Percentiles rank a stretch among this genome's conserved stretches.
These are phyloP conservation scores for Komagataella phaffii DNA, from an alignment of 805 yeast species.

Conservation along the genomic window DNA sequence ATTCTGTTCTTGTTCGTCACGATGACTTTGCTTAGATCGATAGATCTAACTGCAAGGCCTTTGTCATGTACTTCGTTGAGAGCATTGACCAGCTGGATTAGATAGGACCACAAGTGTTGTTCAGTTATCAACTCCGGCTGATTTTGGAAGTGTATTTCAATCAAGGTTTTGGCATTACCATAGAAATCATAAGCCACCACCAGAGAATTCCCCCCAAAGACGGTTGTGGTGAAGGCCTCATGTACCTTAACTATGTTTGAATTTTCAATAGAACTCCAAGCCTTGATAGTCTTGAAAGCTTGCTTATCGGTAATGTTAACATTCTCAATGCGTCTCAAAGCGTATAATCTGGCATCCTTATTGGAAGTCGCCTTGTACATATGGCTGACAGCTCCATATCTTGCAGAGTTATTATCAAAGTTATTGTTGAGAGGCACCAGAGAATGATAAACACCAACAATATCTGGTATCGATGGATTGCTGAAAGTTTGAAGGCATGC, in stretches of 20 bases:
- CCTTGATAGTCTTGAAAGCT: slow-evolving; percentile 45
- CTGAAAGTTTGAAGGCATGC: slow-evolving; percentile 60
- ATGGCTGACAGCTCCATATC: slow-evolving; percentile 43
- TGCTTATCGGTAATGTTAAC: slow-evolving; percentile 40
- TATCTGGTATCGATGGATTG: slow-evolving; percentile 51
- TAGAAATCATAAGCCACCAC: slow-evolving; percentile 74
- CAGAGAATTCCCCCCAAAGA: slow-evolving; percentile 71
- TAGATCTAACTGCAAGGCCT: slow-evolving; percentile 48
- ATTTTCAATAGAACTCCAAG: slow-evolving; percentile 46
- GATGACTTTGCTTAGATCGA: slow-evolving; percentile 58
- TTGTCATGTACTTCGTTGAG: slow-evolving; percentile 49
- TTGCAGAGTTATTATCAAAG: slow-evolving; percentile 20
- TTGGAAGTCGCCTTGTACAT: slow-evolving; percentile 74
- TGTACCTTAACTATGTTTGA: slow-evolving; percentile 53
- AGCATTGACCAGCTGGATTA: slow-evolving; percentile 65
- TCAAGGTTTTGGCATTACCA: slow-evolving; percentile 62
- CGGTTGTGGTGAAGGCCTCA: slow-evolving; percentile 79
- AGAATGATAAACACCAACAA: slow-evolving; percentile 74
- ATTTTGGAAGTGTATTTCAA: slow-evolving; percentile 46
- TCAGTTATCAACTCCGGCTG: slow-evolving; percentile 44
- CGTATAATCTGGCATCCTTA: slow-evolving; percentile 64
- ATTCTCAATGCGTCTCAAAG: slow-evolving; percentile 60
- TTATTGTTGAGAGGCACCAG: slow-evolving; percentile 66
- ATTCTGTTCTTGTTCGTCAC: slow-evolving; percentile 62
- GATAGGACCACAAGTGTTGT: slow-evolving; percentile 59